phyloP scores from a whole-genome alignment of 2,329 filamentous ascomycete species.

The Sarocladium brachiariae region DNA sequence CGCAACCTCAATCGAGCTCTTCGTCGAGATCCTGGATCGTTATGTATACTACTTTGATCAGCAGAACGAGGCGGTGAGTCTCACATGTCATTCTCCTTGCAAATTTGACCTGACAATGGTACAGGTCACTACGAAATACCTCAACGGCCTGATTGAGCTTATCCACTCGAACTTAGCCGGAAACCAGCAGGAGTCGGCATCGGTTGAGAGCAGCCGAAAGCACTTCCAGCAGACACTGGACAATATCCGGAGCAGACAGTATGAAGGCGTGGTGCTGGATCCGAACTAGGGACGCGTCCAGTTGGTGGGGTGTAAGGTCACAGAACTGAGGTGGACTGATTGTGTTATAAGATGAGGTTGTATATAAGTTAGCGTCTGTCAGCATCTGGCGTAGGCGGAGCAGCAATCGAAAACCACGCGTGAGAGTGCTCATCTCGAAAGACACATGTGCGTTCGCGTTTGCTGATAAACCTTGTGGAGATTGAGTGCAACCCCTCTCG shows the following conservation, averaged over 20 bases:
- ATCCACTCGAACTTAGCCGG: constrained; percentile 93
- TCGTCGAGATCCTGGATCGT: constrained; percentile 95
- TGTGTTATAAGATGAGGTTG: constrained; percentile 8
- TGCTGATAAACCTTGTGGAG: neutral
- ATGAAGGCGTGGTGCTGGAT: constrained; percentile 80
- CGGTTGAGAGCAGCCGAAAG: constrained; percentile 80
- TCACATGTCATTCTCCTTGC: neutral
- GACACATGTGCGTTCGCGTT: neutral
- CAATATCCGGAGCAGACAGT: constrained; percentile 85
- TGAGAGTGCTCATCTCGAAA: neutral
- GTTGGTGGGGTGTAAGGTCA: neutral
- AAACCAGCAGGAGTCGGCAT: constrained; percentile 72
- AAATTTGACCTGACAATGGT: neutral
- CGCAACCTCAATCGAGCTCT: constrained; percentile 91
- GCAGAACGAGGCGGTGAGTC: constrained; percentile 81
- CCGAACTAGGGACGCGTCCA: constrained; percentile 31
- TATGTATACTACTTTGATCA: constrained; percentile 99
- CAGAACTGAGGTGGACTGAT: neutral
- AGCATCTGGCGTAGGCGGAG: neutral
- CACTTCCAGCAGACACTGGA: constrained; percentile 94
- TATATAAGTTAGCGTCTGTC: constrained; percentile 9
- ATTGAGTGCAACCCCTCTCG: neutral
- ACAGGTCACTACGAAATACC: constrained; percentile 86
- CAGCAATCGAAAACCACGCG: neutral
- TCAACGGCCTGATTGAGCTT: constrained; percentile 95